Conservation (phyloP, 805 yeast genomes). For the Vanderwaltozyma polyspora region DNA sequence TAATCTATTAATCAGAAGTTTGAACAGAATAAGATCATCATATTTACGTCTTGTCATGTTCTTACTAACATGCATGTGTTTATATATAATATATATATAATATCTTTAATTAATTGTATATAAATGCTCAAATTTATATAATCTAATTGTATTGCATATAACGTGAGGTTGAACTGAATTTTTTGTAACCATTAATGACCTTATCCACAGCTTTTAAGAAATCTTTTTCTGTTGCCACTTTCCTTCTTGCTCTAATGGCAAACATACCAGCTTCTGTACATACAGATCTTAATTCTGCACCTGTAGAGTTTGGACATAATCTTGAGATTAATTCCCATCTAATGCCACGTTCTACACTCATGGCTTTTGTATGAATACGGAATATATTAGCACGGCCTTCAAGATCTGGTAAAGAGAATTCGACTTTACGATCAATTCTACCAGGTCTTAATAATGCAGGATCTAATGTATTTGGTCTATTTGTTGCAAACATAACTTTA, state of each 20-base stretch:
- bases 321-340: slow-evolving; percentile 98
- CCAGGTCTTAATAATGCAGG: slow-evolving; percentile 98
- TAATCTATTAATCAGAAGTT: no score
- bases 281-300: slow-evolving; percentile 96
- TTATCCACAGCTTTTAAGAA: slow-evolving; percentile 95
- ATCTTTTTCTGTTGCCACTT: slow-evolving; percentile 96
- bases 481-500: slow-evolving; percentile 98
- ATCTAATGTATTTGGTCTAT: slow-evolving; percentile 94
- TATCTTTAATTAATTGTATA: no score
- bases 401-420: slow-evolving; percentile 88
- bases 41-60: no score
- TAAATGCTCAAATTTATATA: background rate
- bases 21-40: no score
- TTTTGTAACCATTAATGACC: slow-evolving; percentile 96
- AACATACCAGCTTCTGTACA: slow-evolving; percentile 99
- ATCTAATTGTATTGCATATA: slow-evolving; percentile 92
- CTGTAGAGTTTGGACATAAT: slow-evolving; percentile 95
- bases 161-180: slow-evolving; percentile 92
- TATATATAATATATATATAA: no score
- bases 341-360: slow-evolving; percentile 95
- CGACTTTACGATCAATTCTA: slow-evolving; percentile 97
- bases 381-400: slow-evolving; percentile 98
- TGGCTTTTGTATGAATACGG: slow-evolving; percentile 92
- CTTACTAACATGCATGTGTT: no score
- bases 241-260: slow-evolving; percentile 96